Conservation (phyloP, 148 eudicot genomes). For the Nepenthes mirabilis region DNA sequence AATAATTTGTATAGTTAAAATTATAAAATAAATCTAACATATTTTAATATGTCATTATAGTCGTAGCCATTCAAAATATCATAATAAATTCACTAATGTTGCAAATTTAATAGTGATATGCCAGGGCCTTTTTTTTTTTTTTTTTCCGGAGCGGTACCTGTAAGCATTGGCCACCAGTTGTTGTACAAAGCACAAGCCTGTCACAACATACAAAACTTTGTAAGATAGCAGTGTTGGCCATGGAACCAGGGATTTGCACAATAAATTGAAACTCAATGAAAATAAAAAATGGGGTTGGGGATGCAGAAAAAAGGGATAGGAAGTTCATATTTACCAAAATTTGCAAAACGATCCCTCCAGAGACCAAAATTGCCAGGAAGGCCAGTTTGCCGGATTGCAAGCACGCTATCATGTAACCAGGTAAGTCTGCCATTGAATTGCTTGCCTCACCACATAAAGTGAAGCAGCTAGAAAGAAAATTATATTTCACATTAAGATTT, state of each 20-base stretch:
- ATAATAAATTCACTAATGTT: too few species aligned
- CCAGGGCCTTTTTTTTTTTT: too few species aligned
- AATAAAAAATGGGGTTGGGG: not conserved
- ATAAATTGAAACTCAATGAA: not conserved
- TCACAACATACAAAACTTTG: slow-evolving; percentile 9
- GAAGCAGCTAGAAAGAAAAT: slow-evolving; percentile 4
- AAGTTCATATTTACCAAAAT: slow-evolving; percentile 42
- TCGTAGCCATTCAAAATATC: too few species aligned
- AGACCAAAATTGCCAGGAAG: slow-evolving; percentile 59
- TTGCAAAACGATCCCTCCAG: slow-evolving; percentile 69
- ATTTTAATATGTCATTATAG: too few species aligned
- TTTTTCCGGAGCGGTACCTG: slow-evolving; percentile 30
- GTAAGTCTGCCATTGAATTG: slow-evolving; percentile 51
- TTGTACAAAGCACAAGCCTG: slow-evolving; percentile 96
- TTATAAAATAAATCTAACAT: too few species aligned
- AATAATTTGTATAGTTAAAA: too few species aligned
- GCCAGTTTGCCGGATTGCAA: slow-evolving; percentile 76
- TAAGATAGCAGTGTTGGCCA: not conserved
- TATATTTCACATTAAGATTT: too few species aligned
- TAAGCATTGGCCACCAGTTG: slow-evolving; percentile 98
- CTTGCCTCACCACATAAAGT: slow-evolving; percentile 20
- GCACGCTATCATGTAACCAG: slow-evolving; percentile 49
- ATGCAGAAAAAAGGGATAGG: not conserved
- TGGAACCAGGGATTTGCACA: not conserved
- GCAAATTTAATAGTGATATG: too few species aligned